phyloP scores from a whole-genome alignment of 192 early-diverging fungal species.

The Chytriomyces sp. region DNA sequence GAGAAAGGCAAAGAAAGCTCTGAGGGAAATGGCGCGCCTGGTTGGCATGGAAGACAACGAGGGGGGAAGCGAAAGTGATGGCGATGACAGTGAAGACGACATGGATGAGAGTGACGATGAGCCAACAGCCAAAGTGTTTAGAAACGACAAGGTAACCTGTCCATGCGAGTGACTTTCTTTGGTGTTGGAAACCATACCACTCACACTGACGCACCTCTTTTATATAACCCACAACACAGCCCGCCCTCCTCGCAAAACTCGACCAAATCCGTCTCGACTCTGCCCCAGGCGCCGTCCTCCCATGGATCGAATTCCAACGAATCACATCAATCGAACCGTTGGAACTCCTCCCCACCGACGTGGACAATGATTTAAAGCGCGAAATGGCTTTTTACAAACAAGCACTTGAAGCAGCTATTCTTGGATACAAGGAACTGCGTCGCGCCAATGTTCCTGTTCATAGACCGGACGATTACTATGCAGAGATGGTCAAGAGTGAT shows the following conservation, averaged over 20 bases:
- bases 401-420: constrained; percentile 77
- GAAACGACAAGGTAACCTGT: constrained; percentile 24
- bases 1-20: constrained; percentile 42
- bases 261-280: constrained; percentile 46
- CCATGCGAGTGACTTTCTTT: constrained; percentile 4
- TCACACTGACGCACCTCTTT: neutral
- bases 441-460: constrained; percentile 75
- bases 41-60: constrained; percentile 27
- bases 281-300: constrained; percentile 40
- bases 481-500: constrained; percentile 98
- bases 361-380: constrained; percentile 87
- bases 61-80: constrained; percentile 38
- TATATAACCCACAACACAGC: constrained; percentile 23
- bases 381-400: constrained; percentile 95
- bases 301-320: constrained; percentile 55
- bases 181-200: neutral
- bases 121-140: neutral
- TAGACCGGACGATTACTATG: constrained; percentile 95
- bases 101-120: constrained; percentile 10
- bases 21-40: constrained; percentile 42
- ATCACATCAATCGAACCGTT: constrained; percentile 49
- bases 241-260: constrained; percentile 46
- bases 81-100: constrained; percentile 40
- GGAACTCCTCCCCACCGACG: constrained; percentile 52
- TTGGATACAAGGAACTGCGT: constrained; percentile 66